Percentiles rank a stretch among this genome's conserved stretches.
phyloP scores from a whole-genome alignment of 805 yeast species.

The Lachancea fermentati region DNA sequence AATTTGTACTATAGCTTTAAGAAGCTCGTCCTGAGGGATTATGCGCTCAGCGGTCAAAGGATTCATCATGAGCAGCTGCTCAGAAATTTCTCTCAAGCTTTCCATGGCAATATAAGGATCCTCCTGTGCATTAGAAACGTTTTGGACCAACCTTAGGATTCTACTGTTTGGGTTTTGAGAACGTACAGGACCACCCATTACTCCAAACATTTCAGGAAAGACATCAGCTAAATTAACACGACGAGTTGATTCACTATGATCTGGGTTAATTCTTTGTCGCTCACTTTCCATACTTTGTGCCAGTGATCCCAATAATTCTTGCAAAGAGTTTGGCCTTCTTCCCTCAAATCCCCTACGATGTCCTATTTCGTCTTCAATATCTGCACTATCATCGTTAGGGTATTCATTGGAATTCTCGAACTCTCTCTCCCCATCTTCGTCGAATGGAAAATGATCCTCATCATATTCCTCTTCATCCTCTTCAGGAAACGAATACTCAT shows the following conservation, averaged over 20 bases:
- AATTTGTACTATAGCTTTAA: slow-evolving; percentile 50
- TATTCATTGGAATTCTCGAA: slow-evolving; percentile 4
- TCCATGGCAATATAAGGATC: slow-evolving; percentile 61
- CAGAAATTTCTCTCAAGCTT: slow-evolving; percentile 59
- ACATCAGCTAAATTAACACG: slow-evolving; percentile 30
- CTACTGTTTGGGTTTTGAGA: slow-evolving; percentile 16
- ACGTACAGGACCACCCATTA: slow-evolving; percentile 25
- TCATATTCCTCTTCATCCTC: slow-evolving; percentile 17
- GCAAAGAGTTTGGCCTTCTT: slow-evolving; percentile 6
- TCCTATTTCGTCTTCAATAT: slow-evolving; percentile 15
- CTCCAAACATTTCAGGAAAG: slow-evolving; percentile 36
- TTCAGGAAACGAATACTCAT: slow-evolving; percentile 11
- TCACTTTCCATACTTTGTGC: slow-evolving; percentile 10
- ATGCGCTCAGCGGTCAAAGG: slow-evolving; percentile 54
- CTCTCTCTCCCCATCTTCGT: slow-evolving; percentile 28
- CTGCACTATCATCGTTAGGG: slow-evolving; percentile 13
- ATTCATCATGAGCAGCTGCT: slow-evolving; percentile 62
- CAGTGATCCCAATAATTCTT: slow-evolving; percentile 14
- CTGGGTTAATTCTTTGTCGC: slow-evolving; percentile 1
- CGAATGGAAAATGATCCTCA: slow-evolving; percentile 16
- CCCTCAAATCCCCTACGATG: slow-evolving; percentile 10
- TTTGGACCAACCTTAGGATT: slow-evolving; percentile 23
- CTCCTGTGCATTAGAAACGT: slow-evolving; percentile 32
- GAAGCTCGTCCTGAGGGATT: slow-evolving; percentile 54
- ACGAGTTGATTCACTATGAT: slow-evolving; percentile 4